Evolutionary conservation across 2,329 filamentous ascomycete species (phyloP).

Genomic region (Juglanconis juglandina): DNA sequence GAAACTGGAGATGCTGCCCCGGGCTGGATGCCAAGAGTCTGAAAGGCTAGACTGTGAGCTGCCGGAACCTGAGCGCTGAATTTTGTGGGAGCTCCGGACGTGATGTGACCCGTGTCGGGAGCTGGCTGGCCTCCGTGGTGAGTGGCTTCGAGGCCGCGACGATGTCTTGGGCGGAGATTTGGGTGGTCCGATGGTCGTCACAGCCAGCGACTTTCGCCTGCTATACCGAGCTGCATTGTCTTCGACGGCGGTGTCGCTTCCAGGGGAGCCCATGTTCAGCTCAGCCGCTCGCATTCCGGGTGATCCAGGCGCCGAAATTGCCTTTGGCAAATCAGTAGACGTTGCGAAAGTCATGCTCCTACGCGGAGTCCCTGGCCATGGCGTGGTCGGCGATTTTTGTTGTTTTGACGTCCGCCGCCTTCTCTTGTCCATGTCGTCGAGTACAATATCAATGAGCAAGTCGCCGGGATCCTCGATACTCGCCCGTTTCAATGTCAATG

Average conservation of each 20-base stretch:
- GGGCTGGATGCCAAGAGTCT: conserved; percentile 60
- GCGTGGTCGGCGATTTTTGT: conserved; percentile 72
- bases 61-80: conserved; percentile 82
- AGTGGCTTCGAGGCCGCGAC: conserved; percentile 68
- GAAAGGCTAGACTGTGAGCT: conserved; percentile 83
- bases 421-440: conserved; percentile 94
- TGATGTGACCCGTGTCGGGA: conserved; percentile 70
- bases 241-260: conserved; percentile 45
- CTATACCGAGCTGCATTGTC: conserved; percentile 31
- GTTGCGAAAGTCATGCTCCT: conserved; percentile 59
- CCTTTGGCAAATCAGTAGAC: conserved; percentile 64
- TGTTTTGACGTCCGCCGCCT: conserved; percentile 83
- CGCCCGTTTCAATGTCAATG: conserved; percentile 82
- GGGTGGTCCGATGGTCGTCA: conserved; percentile 42
- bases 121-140: conserved; percentile 72
- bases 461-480: conserved; percentile 87
- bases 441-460: conserved; percentile 84
- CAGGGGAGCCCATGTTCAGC: conserved; percentile 58
- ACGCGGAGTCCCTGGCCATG: conserved; percentile 59
- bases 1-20: conserved; percentile 77
- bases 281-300: conserved; percentile 46
- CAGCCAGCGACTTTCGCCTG: conserved; percentile 42
- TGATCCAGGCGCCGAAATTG: conserved; percentile 66
- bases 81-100: conserved; percentile 66
- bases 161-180: conserved; percentile 39